A percentile compares a stretch with the other conserved stretches of the same genome.
phyloP scores from a whole-genome alignment of 805 yeast species.

The Monosporozyma aquatica region DNA sequence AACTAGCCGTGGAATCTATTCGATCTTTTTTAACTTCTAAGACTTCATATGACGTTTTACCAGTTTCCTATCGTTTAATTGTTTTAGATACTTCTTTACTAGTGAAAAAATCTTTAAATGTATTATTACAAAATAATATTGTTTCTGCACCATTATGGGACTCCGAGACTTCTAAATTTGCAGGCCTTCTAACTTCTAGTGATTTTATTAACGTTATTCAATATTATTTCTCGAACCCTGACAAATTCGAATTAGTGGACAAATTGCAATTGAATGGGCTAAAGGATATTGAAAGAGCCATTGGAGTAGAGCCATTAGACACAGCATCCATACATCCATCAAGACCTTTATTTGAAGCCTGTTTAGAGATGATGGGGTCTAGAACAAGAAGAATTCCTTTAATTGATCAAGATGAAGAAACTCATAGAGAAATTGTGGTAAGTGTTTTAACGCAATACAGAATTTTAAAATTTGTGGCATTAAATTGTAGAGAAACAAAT shows the following conservation, averaged over 20 bases:
- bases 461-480: constrained; percentile 86
- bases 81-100: constrained; percentile 87
- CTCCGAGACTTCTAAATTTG: constrained; percentile 77
- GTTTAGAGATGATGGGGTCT: constrained; percentile 80
- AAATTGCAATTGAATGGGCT: constrained; percentile 76
- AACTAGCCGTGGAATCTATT: constrained; percentile 71
- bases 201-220: constrained; percentile 94
- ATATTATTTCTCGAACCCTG: constrained; percentile 84
- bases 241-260: constrained; percentile 80
- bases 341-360: constrained; percentile 82
- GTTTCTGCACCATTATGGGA: constrained; percentile 98
- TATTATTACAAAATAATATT: constrained; percentile 82
- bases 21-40: constrained; percentile 77
- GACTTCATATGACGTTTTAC: constrained; percentile 92
- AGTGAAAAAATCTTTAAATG: constrained; percentile 84
- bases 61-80: constrained; percentile 85
- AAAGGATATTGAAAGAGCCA: constrained; percentile 75
- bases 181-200: constrained; percentile 84
- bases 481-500: constrained; percentile 91
- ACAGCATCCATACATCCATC: constrained; percentile 86
- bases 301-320: constrained; percentile 80
- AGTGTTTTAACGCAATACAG: constrained; percentile 93
- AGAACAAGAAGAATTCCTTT: constrained; percentile 90
- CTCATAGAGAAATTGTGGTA: constrained; percentile 88
- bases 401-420: constrained; percentile 87